Base-by-base conservation (phyloP, 805 yeast genomes). In the Clavispora asparagi region DNA sequence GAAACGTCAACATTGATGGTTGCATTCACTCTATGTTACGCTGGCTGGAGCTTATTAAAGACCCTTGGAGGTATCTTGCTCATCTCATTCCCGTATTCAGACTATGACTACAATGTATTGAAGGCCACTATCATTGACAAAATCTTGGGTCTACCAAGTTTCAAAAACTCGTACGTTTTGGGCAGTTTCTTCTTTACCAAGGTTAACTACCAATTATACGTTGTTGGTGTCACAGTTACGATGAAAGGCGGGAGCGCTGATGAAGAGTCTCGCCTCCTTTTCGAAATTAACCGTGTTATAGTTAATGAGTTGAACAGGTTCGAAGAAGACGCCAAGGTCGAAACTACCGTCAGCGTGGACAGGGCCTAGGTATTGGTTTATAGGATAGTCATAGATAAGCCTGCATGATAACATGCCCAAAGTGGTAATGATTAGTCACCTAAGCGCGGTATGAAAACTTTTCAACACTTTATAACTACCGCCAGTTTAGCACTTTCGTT, bases 181-280 rank as follows among this genome's bases (percentile, higher is more conserved):
- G 70, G 74, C 12, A 70, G 60, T 55, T 68, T 85, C 8, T 67
- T 78, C 42, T 65, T 86, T 7, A 74, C 85, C 3, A 81, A 83
- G 53, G 82, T 84, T 33, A 85, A 82, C 58, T 79, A 81, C 58
- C 76, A 74, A 48, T 64, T 83, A 4, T 80, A 74, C 53, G 72
- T 86, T 23, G 78, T 83, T 2, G 74, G 87, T 3, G 50, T 83
- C 14, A 74, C 69, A 45, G 53, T 86, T 3, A 63, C 61, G 17
- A 81, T 86, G 85, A 63, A 67, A 40, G 91, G 91, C n/a, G 86
- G 83, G 1, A 78, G 85, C 4, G 79, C 79, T 50, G 87, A 84
- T 45, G 90, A 85, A 40, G 92, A 85, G 59, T 62, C 79, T 1
- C 64, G 71, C 29, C 57, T 86, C 30, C 61, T 85, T 38, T 74